Base-by-base conservation (phyloP, 1,139 yeast species). In the Pichia sp. region DNA sequence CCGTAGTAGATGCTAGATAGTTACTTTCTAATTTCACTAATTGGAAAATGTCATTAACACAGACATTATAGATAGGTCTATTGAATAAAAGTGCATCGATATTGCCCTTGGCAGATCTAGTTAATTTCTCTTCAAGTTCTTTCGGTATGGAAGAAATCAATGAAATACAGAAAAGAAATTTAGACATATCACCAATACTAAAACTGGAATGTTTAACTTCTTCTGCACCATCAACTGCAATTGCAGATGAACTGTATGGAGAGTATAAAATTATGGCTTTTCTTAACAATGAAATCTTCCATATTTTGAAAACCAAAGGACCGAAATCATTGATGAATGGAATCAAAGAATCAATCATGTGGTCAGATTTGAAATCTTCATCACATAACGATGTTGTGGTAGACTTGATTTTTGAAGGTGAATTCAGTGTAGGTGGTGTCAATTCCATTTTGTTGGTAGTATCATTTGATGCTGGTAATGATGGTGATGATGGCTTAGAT, bases 1-100 rank as follows among this genome's bases (percentile, higher is more conserved):
- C 96, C 45, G 85, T 79, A 1, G 96, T 84, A 17, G 81, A 74
- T 1, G 85, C 93, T 37, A 85, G 70, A 59, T 67, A 83, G 1
- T 78, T 76, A 30, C 40, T 51, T 45, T 46, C 50, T 35, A 44
- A 44, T 27, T 30, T 47, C 35, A 44, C 57, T 49, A 58, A 50
- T 51, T 62, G 61, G 15, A 63, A 63, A 44, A 78, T 68, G 59
- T 86, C 93, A 45, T 76, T 74, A 30, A 86, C 73, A 17, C 89
- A 85, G 21, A 85, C 74, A 36, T 82, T 83, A 64, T 79, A 87
- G 4, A 86, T 58, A 1, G 89, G 85, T 46, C 68, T 74, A 31
- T 75, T 60, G 40, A 58, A 63, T 45, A 63, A 63, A 31, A 63
- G 64, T 27, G 56, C 61, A 10, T 60, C 63, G 2, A 59, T 52